These are phyloP conservation scores for Barnettozyma sucrosica DNA, from an alignment of 805 yeast genomes.

Conservation along the genomic window DNA sequence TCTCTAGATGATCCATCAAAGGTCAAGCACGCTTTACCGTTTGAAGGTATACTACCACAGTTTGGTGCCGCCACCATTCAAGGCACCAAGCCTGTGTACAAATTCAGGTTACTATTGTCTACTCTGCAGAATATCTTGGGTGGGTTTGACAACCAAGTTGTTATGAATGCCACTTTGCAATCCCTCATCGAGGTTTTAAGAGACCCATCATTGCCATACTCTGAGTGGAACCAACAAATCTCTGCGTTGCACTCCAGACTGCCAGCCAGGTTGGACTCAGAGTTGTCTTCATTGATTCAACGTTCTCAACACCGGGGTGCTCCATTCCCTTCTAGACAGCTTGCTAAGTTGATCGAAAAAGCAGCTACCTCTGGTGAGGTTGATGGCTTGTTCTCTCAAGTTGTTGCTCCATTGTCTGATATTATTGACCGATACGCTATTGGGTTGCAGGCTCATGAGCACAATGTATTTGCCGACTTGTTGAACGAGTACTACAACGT, in stretches of 20 bases:
- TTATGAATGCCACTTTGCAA: constrained; percentile 78
- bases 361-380: constrained; percentile 44
- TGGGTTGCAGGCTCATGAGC: constrained; percentile 85
- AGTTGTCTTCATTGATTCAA: constrained; percentile 58
- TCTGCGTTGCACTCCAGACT: constrained; percentile 92
- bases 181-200: constrained; percentile 67
- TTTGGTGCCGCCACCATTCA: constrained; percentile 75
- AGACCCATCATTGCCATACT: constrained; percentile 80
- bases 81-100: constrained; percentile 82
- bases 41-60: constrained; percentile 88
- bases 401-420: constrained; percentile 66
- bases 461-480: constrained; percentile 60
- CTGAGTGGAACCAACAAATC: constrained; percentile 81
- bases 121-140: constrained; percentile 73
- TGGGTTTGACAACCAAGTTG: constrained; percentile 95
- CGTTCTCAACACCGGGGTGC: constrained; percentile 60
- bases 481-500: constrained; percentile 68
- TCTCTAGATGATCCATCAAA: constrained; percentile 95
- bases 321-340: constrained; percentile 90
- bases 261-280: constrained; percentile 69
- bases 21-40: constrained; percentile 94
- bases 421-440: constrained; percentile 64
- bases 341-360: constrained; percentile 66
- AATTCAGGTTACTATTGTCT: constrained; percentile 50
- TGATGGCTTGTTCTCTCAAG: constrained; percentile 48